A percentile compares a stretch with the other conserved stretches of the same genome.
These are phyloP conservation scores for Gossypium ekmanianum DNA, from an alignment of 345 rosid species.

Conservation along the genomic window DNA sequence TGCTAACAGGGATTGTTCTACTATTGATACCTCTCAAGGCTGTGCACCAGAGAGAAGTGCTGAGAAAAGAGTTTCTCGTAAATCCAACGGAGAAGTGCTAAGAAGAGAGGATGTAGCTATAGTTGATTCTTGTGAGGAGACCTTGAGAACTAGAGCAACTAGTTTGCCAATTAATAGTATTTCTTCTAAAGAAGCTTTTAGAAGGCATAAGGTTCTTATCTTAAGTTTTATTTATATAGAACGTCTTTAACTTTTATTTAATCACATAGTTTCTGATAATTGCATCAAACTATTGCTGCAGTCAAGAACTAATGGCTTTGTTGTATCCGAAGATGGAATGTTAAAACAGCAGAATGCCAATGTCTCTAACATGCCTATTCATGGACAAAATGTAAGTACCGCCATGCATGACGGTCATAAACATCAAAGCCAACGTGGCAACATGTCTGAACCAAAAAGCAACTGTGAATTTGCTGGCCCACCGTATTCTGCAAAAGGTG, in stretches of 20 bases:
- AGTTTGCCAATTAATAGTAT: constrained; percentile 20
- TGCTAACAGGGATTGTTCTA: constrained; percentile 29
- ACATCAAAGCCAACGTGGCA: constrained; percentile 25
- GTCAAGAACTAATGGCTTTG: constrained; percentile 34
- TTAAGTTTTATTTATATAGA: constrained; percentile 2
- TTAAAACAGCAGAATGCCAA: constrained; percentile 32
- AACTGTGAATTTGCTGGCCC: constrained; percentile 28
- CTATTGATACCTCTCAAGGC: constrained; percentile 37
- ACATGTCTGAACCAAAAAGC: constrained; percentile 33
- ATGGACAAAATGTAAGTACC: constrained; percentile 33
- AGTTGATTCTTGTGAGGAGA: constrained; percentile 34
- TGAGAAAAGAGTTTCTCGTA: constrained; percentile 36
- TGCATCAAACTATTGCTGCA: constrained; percentile 24
- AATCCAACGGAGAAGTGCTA: constrained; percentile 38
- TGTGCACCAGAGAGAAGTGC: constrained; percentile 37
- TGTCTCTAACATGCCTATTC: constrained; percentile 25
- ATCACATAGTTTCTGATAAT: constrained; percentile 14
- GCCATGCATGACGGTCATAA: constrained; percentile 29
- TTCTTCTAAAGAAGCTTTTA: constrained; percentile 30
- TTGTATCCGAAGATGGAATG: constrained; percentile 34
- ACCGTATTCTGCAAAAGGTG: constrained; percentile 25
- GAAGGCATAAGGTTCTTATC: constrained; percentile 45
- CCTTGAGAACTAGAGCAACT: constrained; percentile 24
- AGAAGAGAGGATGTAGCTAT: constrained; percentile 34
- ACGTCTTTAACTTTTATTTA: neutral